Evolutionary conservation across 192 early-diverging fungal species (phyloP), one percentile per base, ranked within the genome.

Genomic region (Mortierella antarctica): DNA sequence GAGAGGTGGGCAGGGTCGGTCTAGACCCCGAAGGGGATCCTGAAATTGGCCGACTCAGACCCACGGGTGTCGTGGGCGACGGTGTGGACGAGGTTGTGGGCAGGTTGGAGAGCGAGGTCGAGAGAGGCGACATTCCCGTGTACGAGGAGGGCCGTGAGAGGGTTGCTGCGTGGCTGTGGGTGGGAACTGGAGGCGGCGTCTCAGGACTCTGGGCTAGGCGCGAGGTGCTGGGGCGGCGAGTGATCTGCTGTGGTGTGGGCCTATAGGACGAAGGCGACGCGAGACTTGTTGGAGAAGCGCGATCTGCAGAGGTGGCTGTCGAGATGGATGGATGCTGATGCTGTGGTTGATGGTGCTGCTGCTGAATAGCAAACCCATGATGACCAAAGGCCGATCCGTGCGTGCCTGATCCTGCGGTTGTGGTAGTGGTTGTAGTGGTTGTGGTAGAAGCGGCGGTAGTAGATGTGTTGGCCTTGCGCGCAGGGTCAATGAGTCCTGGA

Each of bases 401-500:
- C 51, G 61, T 56, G 31, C 52, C 23, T 50, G 51, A 23, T 53
- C 63, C 64, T 70, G 68, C 47, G 9, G 31, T 58, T 39, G 69
- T 41, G 31, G 50, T 54, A 7, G 31, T 71, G 5, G 52, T 48
- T 46, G 18, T 71, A 41, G 41, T 51, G 42, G 71, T 14, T 20
- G 62, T 62, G 13, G 44, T n/a, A 20, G 62, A 8, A 11, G 59
- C 42, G 17, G 52, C 5, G 4, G 39, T 21, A 23, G 49, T 58
- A 1, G 53, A 0, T 13, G 62, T 49, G 9, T 44, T 64, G 17
- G 57, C 13, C 20, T 60, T 65, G 41, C 65, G 64, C 5, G 40
- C 31, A 53, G 69, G 62, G 65, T 79, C 75, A 45, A 79, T 79
- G 13, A 79, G 46, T 15, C 68, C 71, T 39, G 80, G 83, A 60